These are phyloP conservation scores for Syncephalis fuscata DNA, from an alignment of 371 early-diverging fungal species.

Conservation along the genomic window DNA sequence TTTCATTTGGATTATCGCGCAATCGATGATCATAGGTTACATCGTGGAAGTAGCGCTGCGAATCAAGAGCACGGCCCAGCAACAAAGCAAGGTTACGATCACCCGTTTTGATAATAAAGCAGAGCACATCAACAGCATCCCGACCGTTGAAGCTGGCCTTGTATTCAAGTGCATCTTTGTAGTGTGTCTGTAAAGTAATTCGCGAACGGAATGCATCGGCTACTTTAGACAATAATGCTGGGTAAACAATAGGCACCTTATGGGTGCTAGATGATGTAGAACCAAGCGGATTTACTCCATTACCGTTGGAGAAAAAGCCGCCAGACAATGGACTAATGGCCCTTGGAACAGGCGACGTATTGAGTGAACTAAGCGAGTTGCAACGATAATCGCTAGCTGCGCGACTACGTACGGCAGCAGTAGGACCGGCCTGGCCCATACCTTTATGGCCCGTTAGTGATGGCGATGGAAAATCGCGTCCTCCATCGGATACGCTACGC, in stretches of 20 bases:
- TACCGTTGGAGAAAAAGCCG: no score
- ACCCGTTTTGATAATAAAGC: conserved; percentile 49
- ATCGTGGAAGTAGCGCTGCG: conserved; percentile 79
- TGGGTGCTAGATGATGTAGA: no score
- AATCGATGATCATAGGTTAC: conserved; percentile 68
- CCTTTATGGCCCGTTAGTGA: no score
- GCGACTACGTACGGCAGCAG: no score
- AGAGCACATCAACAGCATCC: conserved; percentile 69
- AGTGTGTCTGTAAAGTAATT: conserved; percentile 25
- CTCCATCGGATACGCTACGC: no score
- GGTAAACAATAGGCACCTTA: conserved; percentile 34
- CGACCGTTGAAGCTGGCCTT: conserved; percentile 62
- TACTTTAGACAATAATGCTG: conserved; percentile 67
- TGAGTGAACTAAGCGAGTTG: no score
- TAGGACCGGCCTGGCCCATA: no score
- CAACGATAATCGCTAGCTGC: no score
- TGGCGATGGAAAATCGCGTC: no score
- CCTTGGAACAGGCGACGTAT: no score
- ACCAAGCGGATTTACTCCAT: no score
- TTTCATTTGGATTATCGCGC: conserved; percentile 57
- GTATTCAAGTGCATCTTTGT: conserved; percentile 67
- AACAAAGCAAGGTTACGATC: conserved; percentile 75
- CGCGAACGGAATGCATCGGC: conserved; percentile 49
- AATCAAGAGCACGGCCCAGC: conserved; percentile 71
- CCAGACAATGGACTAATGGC: no score